Evolutionary conservation across 768 basidiomycete genomes (phyloP).

Genomic region (Hypholoma fasciculare): DNA sequence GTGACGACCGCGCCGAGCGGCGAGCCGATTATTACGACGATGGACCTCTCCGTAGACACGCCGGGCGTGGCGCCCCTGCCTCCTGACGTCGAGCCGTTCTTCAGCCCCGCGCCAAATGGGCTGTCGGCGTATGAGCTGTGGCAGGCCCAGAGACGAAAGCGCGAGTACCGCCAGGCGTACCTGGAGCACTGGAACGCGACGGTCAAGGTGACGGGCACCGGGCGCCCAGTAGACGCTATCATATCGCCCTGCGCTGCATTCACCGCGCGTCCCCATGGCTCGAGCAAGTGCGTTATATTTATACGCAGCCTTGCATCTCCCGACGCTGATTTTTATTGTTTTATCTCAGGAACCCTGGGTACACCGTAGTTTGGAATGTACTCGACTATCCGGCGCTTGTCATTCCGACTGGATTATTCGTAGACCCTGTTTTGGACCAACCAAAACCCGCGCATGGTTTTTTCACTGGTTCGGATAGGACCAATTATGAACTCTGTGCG

Average conservation of each 20-base stretch:
- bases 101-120: slow-evolving; percentile 25
- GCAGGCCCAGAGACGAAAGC: slow-evolving; percentile 58
- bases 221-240: slow-evolving; percentile 75
- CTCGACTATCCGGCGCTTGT: slow-evolving; percentile 63
- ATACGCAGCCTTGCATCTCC: background rate
- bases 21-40: slow-evolving; percentile 56
- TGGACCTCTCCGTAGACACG: slow-evolving; percentile 32
- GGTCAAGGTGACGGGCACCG: slow-evolving; percentile 53
- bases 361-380: slow-evolving; percentile 64
- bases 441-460: slow-evolving; percentile 46
- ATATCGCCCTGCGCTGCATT: slow-evolving; percentile 64
- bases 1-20: slow-evolving; percentile 37
- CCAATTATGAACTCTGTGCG: slow-evolving; percentile 55
- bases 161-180: slow-evolving; percentile 53
- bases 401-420: slow-evolving; percentile 62
- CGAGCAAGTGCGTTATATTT: background rate
- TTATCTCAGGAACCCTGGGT: slow-evolving; percentile 40
- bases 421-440: slow-evolving; percentile 54
- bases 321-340: background rate
- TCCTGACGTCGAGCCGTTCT: slow-evolving; percentile 10
- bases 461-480: slow-evolving; percentile 45
- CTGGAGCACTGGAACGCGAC: slow-evolving; percentile 65
- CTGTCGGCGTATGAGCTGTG: slow-evolving; percentile 65
- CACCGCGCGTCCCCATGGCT: slow-evolving; percentile 64
- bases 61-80: background rate